Percentiles rank a stretch among this genome's conserved stretches.
phyloP scores from a whole-genome alignment of 73 alveolate genomes.

The Urostyla sp. region DNA sequence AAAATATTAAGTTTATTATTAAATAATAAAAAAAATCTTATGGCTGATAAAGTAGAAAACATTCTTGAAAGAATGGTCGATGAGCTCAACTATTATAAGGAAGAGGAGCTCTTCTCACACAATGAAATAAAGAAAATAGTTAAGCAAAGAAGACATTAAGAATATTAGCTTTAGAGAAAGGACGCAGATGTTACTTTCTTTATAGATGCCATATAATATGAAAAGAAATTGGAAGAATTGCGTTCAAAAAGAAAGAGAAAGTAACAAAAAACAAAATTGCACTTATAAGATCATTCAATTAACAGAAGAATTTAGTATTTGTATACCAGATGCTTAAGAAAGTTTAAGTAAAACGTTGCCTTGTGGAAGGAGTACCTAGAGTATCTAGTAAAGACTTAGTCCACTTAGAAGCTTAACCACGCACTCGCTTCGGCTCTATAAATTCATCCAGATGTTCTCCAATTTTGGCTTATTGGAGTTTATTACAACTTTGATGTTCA shows the following conservation, averaged over 20 bases:
- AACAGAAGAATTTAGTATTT: conserved; percentile 45
- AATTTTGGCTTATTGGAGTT: conserved; percentile 72
- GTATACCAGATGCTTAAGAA: conserved; percentile 49
- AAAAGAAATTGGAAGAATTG: conserved; percentile 36
- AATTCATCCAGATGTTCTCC: conserved; percentile 56
- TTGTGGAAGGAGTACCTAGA: conserved; percentile 52
- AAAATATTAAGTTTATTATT: too few relatives aligned
- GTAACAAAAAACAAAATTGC: not conserved
- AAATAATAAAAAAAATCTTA: not conserved
- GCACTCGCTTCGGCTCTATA: conserved; percentile 34
- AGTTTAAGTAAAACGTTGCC: conserved; percentile 42
- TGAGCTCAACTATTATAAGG: conserved; percentile 51
- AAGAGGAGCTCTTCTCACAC: conserved; percentile 50
- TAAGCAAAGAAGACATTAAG: conserved; percentile 36
- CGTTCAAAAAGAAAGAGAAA: conserved; percentile 29
- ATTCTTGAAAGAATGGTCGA: conserved; percentile 54
- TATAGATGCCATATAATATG: conserved; percentile 47
- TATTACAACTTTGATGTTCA: conserved; percentile 62
- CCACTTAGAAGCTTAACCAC: conserved; percentile 46
- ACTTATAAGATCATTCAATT: conserved; percentile 37
- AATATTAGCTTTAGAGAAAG: conserved; percentile 50
- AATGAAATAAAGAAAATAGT: conserved; percentile 51
- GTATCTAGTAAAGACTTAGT: conserved; percentile 19
- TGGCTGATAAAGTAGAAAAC: conserved; percentile 68
- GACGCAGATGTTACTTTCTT: conserved; percentile 47